Evolutionary conservation across 139 green algal species (phyloP).

Genomic region (Chlorella sorokiniana): DNA sequence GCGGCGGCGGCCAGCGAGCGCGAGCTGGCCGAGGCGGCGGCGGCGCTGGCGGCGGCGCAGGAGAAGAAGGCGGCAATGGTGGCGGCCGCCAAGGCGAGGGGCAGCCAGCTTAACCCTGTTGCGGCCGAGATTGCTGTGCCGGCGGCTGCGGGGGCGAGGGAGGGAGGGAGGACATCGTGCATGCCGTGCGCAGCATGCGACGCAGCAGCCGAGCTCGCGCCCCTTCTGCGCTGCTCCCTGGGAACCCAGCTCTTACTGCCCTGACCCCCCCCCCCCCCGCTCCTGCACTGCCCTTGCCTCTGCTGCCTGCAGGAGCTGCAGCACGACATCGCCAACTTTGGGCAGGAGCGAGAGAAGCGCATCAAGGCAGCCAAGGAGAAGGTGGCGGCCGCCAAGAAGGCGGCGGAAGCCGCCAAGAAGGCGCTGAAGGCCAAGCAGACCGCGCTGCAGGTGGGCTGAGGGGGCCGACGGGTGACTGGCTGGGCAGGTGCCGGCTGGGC

Average conservation of each 20-base stretch:
- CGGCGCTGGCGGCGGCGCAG: constrained; percentile 53
- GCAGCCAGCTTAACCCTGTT: no score
- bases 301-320: constrained; percentile 63
- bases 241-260: neutral
- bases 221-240: neutral
- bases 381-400: constrained; percentile 75
- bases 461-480: constrained; percentile 16
- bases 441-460: constrained; percentile 35
- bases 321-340: constrained; percentile 81
- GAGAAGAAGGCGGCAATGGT: constrained; percentile 66
- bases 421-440: constrained; percentile 44
- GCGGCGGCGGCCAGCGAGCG: constrained; percentile 61
- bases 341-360: constrained; percentile 69
- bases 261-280: neutral
- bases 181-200: no score
- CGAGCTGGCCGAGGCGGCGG: constrained; percentile 58
- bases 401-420: constrained; percentile 63
- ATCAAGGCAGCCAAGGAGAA: constrained; percentile 76
- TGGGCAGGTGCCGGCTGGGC: constrained; percentile 9
- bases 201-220: no score
- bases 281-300: neutral
- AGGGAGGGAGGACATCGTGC: no score
- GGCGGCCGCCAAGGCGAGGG: constrained; percentile 69
- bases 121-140: no score
- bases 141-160: no score